Evolutionary conservation across 768 basidiomycete species (phyloP).

Genomic region (Suillus americanus): DNA sequence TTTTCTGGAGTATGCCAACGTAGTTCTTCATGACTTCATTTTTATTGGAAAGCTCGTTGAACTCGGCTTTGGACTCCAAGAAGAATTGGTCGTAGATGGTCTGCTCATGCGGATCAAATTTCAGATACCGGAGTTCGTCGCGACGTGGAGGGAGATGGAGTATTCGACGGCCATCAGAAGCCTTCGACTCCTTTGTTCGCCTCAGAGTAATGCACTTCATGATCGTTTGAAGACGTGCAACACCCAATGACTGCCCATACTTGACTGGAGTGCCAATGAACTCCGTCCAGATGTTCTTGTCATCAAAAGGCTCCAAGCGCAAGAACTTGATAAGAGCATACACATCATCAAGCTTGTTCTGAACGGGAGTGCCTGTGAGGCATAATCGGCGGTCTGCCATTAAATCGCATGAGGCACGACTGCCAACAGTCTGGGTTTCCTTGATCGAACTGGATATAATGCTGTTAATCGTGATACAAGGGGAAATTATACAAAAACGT

Average conservation of each 20-base stretch:
- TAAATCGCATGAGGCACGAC: slow-evolving; percentile 93
- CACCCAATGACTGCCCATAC: slow-evolving; percentile 83
- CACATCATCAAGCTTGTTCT: slow-evolving; percentile 98
- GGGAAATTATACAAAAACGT: slow-evolving; percentile 36
- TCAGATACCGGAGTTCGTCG: slow-evolving; percentile 83
- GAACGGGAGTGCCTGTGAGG: slow-evolving; percentile 97
- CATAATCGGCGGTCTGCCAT: slow-evolving; percentile 91
- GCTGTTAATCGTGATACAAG: slow-evolving; percentile 2
- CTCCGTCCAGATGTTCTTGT: slow-evolving; percentile 91
- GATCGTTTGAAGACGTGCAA: slow-evolving; percentile 92
- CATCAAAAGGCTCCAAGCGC: slow-evolving; percentile 87
- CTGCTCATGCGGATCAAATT: slow-evolving; percentile 81
- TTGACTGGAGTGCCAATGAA: slow-evolving; percentile 93
- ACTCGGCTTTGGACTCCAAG: slow-evolving; percentile 88
- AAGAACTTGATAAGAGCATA: slow-evolving; percentile 97
- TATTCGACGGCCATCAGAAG: slow-evolving; percentile 79
- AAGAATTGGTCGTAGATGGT: slow-evolving; percentile 88
- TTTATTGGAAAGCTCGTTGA: slow-evolving; percentile 80
- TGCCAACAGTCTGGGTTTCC: slow-evolving; percentile 91
- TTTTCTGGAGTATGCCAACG: slow-evolving; percentile 95
- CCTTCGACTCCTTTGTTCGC: slow-evolving; percentile 89
- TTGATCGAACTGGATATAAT: slow-evolving; percentile 79
- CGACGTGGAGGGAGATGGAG: slow-evolving; percentile 88
- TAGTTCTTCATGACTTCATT: slow-evolving; percentile 98
- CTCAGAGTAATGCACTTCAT: slow-evolving; percentile 97